Conservation (phyloP, 2,329 filamentous ascomycete genomes). For the Chrysoporthe puriensis region DNA sequence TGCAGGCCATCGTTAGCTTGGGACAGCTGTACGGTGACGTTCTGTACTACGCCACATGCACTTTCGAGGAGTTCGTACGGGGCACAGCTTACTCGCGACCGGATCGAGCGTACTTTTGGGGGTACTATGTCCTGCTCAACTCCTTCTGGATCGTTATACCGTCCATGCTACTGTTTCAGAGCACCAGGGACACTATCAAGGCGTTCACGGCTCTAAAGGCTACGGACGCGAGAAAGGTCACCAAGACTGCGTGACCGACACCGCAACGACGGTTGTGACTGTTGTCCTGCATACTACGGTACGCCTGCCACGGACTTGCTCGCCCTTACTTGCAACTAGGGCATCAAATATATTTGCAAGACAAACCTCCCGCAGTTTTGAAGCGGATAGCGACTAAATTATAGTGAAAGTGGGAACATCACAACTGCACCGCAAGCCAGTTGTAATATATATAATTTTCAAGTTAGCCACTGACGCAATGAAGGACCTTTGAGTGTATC, state of each 20-base stretch:
- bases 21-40: constrained; percentile 57
- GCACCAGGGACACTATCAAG: not conserved
- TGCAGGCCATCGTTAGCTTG: constrained; percentile 51
- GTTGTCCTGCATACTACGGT: too few species aligned
- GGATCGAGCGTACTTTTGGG: constrained; percentile 56
- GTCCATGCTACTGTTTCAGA: not conserved
- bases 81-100: constrained; percentile 52
- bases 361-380: too few species aligned
- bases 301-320: too few species aligned
- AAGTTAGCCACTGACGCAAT: too few species aligned
- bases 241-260: not conserved
- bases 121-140: constrained; percentile 57
- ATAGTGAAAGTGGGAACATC: too few species aligned
- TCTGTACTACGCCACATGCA: constrained; percentile 54
- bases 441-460: too few species aligned
- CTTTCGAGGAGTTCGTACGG: constrained; percentile 46
- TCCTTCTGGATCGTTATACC: constrained; percentile 56
- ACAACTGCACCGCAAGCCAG: too few species aligned
- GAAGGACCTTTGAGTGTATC: too few species aligned
- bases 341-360: too few species aligned
- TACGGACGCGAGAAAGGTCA: not conserved
- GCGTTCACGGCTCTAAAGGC: not conserved
- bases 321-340: too few species aligned
- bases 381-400: too few species aligned
- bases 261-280: too few species aligned